phyloP scores from a whole-genome alignment of 2,329 filamentous ascomycete genomes.

The Talaromyces atroroseus region DNA sequence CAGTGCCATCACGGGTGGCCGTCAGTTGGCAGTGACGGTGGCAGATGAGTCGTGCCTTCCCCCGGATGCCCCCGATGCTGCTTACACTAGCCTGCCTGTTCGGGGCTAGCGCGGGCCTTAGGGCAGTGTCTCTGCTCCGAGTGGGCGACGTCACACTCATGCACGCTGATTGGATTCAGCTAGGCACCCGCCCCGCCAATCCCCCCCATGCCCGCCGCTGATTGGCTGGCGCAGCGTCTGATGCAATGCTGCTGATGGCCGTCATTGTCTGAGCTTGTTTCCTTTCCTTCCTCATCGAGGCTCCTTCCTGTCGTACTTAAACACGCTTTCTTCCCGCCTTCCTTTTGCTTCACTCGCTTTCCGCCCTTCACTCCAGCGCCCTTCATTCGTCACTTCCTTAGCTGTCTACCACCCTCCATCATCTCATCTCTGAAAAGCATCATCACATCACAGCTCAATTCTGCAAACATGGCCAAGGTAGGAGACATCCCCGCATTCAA shows the following conservation, averaged over 20 bases:
- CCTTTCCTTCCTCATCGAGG: neutral
- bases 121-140: neutral
- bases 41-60: neutral
- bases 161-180: neutral
- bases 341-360: neutral
- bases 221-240: neutral
- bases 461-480: constrained; percentile 29
- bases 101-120: neutral
- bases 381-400: neutral
- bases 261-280: constrained; percentile 9
- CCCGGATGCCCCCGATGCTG: constrained; percentile 5
- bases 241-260: constrained; percentile 4
- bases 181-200: neutral
- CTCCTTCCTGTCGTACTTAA: constrained; percentile 7
- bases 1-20: constrained; percentile 7
- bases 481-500: constrained; percentile 11
- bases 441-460: neutral
- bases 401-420: neutral
- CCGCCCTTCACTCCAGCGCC: neutral
- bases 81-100: neutral
- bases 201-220: neutral
- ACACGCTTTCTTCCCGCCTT: neutral
- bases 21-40: constrained; percentile 8
- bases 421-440: neutral
- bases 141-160: constrained; percentile 9